Evolutionary conservation across 108 stramenopile species (phyloP), one percentile per base, ranked within the genome.

Genomic region (Fragilaria crotonensis): DNA sequence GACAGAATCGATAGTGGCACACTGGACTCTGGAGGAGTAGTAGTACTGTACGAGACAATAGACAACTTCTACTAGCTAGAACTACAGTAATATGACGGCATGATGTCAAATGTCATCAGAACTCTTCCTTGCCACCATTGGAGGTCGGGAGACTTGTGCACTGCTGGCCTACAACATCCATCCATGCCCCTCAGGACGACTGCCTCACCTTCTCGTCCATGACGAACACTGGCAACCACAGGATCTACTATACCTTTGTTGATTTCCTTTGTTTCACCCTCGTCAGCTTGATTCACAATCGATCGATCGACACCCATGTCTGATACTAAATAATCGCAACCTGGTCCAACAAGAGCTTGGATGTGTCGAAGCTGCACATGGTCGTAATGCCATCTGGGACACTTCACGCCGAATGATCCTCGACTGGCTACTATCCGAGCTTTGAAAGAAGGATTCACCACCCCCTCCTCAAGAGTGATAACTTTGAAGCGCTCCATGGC

Each of bases 341-440:
- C 84, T 14, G 80, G 84, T n/a, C 84, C 84, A 7, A 72, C 30
- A 25, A 85, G 52, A 46, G 57, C 65, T 73, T 79, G 73, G 33
- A 85, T 71, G 61, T 76, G 70, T 36, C 84, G 71, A 36, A 81
- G 62, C 17, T 78, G 84, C 0, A 85, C 84, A 51, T 85, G 80
- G 67, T 85, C 84, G 0, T 77, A 54, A 59, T 85, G 84, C 74
- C 75, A 85, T 69, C 77, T 54, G 9, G 84, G 84, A 47, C 84
- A 85, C 62, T 81, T 81, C 21, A 67, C 72, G 3, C 84, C 84
- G 2, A 59, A 49, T 4, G 51, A 22, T 25, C 84, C 84, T 2
- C 73, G 25, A 0, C 78, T 62, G 5, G 84, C 73, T n/a, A 81
- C 78, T 19, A 85, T 59, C 19, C 80, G 59, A 31, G 75, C 78